A percentile compares a stretch with the other conserved stretches of the same genome.
Conservation (phyloP, 257 asterid species). For the Cordia subcordata region DNA sequence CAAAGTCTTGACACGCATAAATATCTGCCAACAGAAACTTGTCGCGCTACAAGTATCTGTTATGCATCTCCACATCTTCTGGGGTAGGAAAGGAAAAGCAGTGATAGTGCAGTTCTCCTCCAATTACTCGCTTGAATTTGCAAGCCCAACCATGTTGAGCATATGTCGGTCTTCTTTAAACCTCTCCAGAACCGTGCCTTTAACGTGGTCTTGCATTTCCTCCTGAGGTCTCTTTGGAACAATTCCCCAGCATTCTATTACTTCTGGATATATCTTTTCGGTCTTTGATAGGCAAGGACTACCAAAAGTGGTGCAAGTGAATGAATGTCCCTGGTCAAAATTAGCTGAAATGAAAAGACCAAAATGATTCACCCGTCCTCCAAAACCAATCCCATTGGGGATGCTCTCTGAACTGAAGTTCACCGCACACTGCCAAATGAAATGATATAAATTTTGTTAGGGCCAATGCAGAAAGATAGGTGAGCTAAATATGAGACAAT, state of each 20-base stretch:
- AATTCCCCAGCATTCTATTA: constrained; percentile 86
- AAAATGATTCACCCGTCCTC: constrained; percentile 65
- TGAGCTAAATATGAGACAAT: background rate
- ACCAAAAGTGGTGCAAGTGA: constrained; percentile 71
- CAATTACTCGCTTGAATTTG: constrained; percentile 64
- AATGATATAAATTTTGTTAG: background rate
- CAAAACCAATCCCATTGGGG: constrained; percentile 94
- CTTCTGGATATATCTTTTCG: constrained; percentile 46
- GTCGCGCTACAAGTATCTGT: background rate
- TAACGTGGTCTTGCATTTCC: constrained; percentile 30
- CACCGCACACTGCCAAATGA: constrained; percentile 71
- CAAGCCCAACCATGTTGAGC: constrained; percentile 93
- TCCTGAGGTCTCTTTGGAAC: constrained; percentile 29
- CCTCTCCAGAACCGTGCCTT: constrained; percentile 75
- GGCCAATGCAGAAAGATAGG: background rate
- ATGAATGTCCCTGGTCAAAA: constrained; percentile 80
- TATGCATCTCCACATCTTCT: background rate
- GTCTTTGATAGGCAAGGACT: constrained; percentile 67
- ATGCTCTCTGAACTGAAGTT: constrained; percentile 89
- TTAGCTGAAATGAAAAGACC: constrained; percentile 77
- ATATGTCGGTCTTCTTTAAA: constrained; percentile 84
- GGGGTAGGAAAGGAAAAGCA: background rate
- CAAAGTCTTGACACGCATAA: background rate
- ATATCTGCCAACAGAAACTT: background rate
- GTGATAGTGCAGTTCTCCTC: background rate